Evolutionary conservation across 2,329 filamentous ascomycete species (phyloP).

Genomic region (Magnaporthiopsis rhizophila): DNA sequence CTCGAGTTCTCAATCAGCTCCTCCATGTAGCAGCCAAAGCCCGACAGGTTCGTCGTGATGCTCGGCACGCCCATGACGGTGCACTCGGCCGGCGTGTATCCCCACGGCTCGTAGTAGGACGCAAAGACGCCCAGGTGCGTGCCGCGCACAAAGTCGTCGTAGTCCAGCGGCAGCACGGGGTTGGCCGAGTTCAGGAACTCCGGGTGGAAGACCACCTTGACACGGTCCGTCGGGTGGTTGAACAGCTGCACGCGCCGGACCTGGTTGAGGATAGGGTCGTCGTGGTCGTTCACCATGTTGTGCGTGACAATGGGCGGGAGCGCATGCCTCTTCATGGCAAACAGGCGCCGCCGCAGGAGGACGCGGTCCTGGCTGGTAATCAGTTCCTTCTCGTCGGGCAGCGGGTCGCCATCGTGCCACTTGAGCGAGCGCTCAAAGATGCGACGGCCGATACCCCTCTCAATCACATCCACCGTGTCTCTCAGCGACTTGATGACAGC

Average conservation of each 20-base stretch:
- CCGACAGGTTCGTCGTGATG: constrained; percentile 95
- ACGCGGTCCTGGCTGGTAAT: constrained; percentile 89
- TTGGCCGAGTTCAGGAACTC: constrained; percentile 96
- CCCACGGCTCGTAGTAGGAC: constrained; percentile 99
- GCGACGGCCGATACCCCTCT: constrained; percentile 83
- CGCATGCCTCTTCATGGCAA: constrained; percentile 89
- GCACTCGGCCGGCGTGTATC: constrained; percentile 95
- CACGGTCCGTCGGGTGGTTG: constrained; percentile 88
- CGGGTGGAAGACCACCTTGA: constrained; percentile 97
- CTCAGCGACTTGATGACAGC: constrained; percentile 94
- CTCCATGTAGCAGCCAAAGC: constrained; percentile 99
- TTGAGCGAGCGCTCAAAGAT: constrained; percentile 90
- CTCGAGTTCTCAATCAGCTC: constrained; percentile 96
- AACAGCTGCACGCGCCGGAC: constrained; percentile 93
- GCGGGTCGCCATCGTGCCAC: constrained; percentile 89
- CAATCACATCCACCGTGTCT: constrained; percentile 88
- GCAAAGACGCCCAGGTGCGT: constrained; percentile 94
- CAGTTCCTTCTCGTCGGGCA: constrained; percentile 95
- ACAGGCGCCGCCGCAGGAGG: constrained; percentile 80
- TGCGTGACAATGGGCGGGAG: constrained; percentile 96
- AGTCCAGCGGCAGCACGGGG: constrained; percentile 89
- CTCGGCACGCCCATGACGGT: constrained; percentile 98
- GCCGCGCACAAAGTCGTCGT: constrained; percentile 96
- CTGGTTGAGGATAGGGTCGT: constrained; percentile 93
- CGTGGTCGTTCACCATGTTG: constrained; percentile 92